These are phyloP conservation scores for Macrolepiota albuminosa DNA, from an alignment of 768 basidiomycete genomes.

Conservation along the genomic window DNA sequence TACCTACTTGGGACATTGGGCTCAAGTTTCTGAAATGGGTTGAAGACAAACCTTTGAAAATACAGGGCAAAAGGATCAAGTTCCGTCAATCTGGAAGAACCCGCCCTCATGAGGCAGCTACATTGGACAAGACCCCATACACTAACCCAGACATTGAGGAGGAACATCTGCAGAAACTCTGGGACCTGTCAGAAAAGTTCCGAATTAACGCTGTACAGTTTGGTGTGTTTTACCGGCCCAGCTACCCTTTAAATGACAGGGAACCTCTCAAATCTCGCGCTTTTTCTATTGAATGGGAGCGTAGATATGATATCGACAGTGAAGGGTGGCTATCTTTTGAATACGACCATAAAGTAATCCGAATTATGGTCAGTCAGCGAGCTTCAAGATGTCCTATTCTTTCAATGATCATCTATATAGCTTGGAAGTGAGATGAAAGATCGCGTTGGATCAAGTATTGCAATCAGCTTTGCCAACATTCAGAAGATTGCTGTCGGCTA, in stretches of 20 bases:
- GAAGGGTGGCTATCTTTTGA: constrained; percentile 56
- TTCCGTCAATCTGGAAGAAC: constrained; percentile 19
- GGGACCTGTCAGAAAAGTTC: constrained; percentile 40
- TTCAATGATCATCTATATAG: constrained; percentile 28
- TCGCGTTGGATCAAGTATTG: constrained; percentile 43
- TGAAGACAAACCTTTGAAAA: constrained; percentile 33
- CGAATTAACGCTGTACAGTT: constrained; percentile 65
- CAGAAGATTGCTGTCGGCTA: constrained; percentile 55
- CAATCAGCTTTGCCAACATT: constrained; percentile 54
- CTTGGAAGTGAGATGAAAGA: constrained; percentile 56
- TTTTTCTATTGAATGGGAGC: constrained; percentile 72
- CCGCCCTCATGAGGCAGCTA: constrained; percentile 20
- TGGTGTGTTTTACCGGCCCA: constrained; percentile 48
- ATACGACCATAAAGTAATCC: constrained; percentile 65
- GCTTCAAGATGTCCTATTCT: not conserved
- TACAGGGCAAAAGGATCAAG: constrained; percentile 37
- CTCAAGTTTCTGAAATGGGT: constrained; percentile 43
- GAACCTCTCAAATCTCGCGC: constrained; percentile 33
- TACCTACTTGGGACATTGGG: constrained; percentile 36
- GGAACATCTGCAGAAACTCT: constrained; percentile 39
- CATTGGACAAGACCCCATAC: constrained; percentile 51
- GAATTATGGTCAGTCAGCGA: constrained; percentile 44
- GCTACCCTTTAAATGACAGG: constrained; percentile 24
- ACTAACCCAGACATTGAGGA: constrained; percentile 50
- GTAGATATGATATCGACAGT: constrained; percentile 38